Conservation (phyloP, 805 yeast genomes). For the Maudiozyma turicensis region DNA sequence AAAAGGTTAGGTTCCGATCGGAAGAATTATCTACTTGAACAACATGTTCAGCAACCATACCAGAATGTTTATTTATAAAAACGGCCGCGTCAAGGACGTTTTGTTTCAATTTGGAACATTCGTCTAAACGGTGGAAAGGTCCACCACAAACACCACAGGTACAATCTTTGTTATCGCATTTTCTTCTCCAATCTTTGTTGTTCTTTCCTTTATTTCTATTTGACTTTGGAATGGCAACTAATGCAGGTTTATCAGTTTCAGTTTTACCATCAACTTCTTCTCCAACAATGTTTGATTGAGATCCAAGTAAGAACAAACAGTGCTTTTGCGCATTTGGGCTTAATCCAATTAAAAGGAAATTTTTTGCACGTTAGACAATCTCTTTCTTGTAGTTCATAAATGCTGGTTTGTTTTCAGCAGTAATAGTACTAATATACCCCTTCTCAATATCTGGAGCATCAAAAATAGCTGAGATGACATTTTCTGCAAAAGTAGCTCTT, state of each 20-base stretch:
- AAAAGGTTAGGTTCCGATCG: not conserved
- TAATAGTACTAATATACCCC: too few relatives aligned
- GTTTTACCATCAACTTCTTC: too few relatives aligned
- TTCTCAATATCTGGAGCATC: not conserved
- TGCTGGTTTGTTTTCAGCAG: too few relatives aligned
- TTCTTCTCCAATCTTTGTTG: not conserved
- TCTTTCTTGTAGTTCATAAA: too few relatives aligned
- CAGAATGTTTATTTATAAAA: not conserved
- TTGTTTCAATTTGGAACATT: not conserved
- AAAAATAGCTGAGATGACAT: not conserved
- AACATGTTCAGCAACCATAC: too few relatives aligned
- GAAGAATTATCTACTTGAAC: not conserved
- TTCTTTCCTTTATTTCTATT: not conserved
- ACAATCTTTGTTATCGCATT: not conserved
- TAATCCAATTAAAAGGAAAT: too few relatives aligned
- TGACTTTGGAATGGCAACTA: too few relatives aligned
- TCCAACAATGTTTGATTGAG: too few relatives aligned
- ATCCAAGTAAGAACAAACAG: too few relatives aligned
- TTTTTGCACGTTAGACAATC: too few relatives aligned
- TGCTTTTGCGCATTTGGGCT: too few relatives aligned
- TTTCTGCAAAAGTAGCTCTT: not conserved
- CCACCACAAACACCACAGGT: not conserved
- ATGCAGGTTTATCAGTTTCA: too few relatives aligned
- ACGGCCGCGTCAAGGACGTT: not conserved
- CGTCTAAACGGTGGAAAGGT: not conserved